Evolutionary conservation across 225 moss, liverwort and hornwort genomes (phyloP).

Genomic region (Anthoceros angustus): DNA sequence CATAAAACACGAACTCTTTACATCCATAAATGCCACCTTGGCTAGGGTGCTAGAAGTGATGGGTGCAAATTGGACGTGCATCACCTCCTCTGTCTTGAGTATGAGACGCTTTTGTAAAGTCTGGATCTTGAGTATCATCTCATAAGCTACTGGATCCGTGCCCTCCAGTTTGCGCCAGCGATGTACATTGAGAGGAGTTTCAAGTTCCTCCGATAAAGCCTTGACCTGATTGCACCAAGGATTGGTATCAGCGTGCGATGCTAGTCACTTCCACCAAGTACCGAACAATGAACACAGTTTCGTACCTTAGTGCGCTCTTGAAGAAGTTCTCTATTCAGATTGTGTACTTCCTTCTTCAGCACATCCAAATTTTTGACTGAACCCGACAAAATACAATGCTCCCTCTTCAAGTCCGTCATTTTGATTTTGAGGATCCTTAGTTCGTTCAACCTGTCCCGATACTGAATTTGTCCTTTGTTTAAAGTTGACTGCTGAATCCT

Average conservation of each 20-base stretch:
- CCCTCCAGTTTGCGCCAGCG: slow-evolving; percentile 79
- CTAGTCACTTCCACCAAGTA: background rate
- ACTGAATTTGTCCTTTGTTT: slow-evolving; percentile 48
- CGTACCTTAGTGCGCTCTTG: slow-evolving; percentile 61
- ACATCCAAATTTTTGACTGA: slow-evolving; percentile 41
- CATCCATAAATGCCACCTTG: background rate
- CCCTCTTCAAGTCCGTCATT: slow-evolving; percentile 37
- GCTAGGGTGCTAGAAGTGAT: background rate
- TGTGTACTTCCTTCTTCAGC: slow-evolving; percentile 49
- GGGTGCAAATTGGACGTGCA: background rate
- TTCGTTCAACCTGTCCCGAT: slow-evolving; percentile 40
- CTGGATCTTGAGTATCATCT: slow-evolving; percentile 66
- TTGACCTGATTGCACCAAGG: slow-evolving; percentile 27
- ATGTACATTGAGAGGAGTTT: slow-evolving; percentile 67
- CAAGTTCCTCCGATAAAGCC: slow-evolving; percentile 52
- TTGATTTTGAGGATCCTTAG: slow-evolving; percentile 42
- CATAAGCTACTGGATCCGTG: slow-evolving; percentile 50
- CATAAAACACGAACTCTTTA: background rate
- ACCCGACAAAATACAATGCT: slow-evolving; percentile 34
- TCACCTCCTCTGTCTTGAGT: slow-evolving; percentile 50
- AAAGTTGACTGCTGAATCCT: slow-evolving; percentile 46
- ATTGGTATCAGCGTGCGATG: background rate
- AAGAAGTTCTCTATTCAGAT: slow-evolving; percentile 41
- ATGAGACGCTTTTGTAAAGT: slow-evolving; percentile 53
- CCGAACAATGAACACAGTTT: background rate